Conservation (phyloP, 1,139 yeast species). For the Suzukiozyma palmioleophila region DNA sequence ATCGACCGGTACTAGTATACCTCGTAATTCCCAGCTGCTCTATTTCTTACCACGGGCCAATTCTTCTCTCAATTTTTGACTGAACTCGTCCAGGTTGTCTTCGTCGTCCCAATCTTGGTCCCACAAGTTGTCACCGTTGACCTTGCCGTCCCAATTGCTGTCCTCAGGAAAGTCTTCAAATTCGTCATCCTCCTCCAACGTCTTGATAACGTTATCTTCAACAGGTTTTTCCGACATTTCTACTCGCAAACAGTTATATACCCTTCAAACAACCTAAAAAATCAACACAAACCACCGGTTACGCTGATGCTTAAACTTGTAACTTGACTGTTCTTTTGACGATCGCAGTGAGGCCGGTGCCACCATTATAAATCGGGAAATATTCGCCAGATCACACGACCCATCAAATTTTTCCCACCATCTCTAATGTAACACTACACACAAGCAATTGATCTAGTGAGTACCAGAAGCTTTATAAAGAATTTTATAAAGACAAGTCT, state of each 20-base stretch:
- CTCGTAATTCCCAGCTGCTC: too few species aligned
- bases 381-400: neutral
- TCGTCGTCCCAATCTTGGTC: conserved; percentile 97
- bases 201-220: conserved; percentile 33
- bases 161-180: conserved; percentile 94
- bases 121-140: conserved; percentile 57
- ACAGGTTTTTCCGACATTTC: conserved; percentile 1
- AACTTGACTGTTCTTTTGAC: too few species aligned
- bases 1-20: too few species aligned
- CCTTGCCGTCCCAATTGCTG: conserved; percentile 49
- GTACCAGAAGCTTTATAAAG: neutral
- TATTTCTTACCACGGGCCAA: conserved; percentile 23
- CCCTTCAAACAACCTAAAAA: too few species aligned
- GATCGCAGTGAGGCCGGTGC: neutral
- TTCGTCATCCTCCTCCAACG: conserved; percentile 89
- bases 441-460: too few species aligned
- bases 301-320: too few species aligned
- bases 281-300: too few species aligned
- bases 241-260: too few species aligned
- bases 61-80: conserved; percentile 58
- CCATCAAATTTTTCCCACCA: neutral
- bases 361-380: neutral
- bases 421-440: too few species aligned
- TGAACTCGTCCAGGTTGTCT: conserved; percentile 82
- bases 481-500: neutral